A percentile compares a stretch with the other conserved stretches of the same genome.
These are phyloP conservation scores for Xylariaceae sp. DNA, from an alignment of 2,329 filamentous ascomycete species.

Conservation along the genomic window DNA sequence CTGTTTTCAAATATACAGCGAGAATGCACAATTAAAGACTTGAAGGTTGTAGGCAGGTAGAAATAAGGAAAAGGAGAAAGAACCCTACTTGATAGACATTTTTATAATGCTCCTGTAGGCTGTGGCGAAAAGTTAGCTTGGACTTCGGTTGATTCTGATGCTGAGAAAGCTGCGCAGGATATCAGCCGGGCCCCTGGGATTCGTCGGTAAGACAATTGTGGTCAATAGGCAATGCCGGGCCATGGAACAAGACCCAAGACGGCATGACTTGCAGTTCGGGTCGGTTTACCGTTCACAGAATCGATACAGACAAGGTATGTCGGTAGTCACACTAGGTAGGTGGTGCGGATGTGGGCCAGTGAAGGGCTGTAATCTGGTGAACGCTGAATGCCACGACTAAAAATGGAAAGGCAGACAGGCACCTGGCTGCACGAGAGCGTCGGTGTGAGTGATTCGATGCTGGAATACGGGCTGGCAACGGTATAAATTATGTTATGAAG, in stretches of 20 bases:
- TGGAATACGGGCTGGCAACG: slow-evolving; percentile 4
- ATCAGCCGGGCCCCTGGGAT: slow-evolving; percentile 34
- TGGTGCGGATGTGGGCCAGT: slow-evolving; percentile 32
- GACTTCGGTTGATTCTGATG: slow-evolving; percentile 18
- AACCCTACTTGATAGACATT: slow-evolving; percentile 39
- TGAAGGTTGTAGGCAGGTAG: slow-evolving; percentile 1
- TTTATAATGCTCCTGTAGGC: slow-evolving; percentile 27
- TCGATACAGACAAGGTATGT: slow-evolving; percentile 14
- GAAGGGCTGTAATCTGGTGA: slow-evolving; percentile 26
- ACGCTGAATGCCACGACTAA: slow-evolving; percentile 26
- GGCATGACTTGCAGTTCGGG: slow-evolving; percentile 34
- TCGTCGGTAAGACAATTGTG: slow-evolving; percentile 33
- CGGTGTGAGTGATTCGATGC: slow-evolving; percentile 17
- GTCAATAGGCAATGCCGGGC: slow-evolving; percentile 26
- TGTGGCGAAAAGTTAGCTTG: slow-evolving; percentile 29
- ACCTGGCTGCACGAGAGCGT: slow-evolving; percentile 24
- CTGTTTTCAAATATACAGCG: slow-evolving; percentile 15
- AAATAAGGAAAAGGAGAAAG: slow-evolving; percentile 20
- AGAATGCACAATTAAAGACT: neutral
- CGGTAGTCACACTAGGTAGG: slow-evolving; percentile 32
- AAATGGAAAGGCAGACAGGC: slow-evolving; percentile 25
- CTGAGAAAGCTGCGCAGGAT: slow-evolving; percentile 24
- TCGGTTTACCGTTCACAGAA: slow-evolving; percentile 21
- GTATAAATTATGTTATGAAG: slow-evolving; percentile 5
- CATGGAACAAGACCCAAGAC: slow-evolving; percentile 31